Base-by-base conservation (phyloP, 805 yeast genomes). In the Monosporozyma siamensis region DNA sequence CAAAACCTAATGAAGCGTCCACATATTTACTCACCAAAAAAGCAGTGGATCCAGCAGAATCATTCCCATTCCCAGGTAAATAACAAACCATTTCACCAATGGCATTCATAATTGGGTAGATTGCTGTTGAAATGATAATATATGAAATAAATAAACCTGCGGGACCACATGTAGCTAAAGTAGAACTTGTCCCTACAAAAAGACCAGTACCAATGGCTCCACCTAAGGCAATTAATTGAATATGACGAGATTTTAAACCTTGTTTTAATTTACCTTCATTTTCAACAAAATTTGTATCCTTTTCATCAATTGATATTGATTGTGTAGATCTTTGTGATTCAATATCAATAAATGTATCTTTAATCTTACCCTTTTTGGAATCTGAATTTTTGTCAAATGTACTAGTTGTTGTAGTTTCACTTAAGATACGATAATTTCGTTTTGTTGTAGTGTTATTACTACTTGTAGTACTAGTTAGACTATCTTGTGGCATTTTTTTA, bases 181-280 rank as follows among this genome's bases (percentile, higher is more conserved):
- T 73, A 14, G 70, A 61, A 46, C 85, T 84, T 2, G 87, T 74
- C 55, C 87, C 86, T 25, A 86, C 82, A 47, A 86, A 77, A 40
- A 86, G 68, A 55, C 92, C 95, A 7, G 90, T 80, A 52, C 95
- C 95, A 51, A 85, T 83, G 46, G 82, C 74, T 34, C 90, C 89
- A 50, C 90, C 92, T 47, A 84, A 69, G 40, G 92, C 88, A 66
- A 84, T 83, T 77, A 84, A 72, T 51, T 82, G 85, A 49, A 85
- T 67, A 58, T 85, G 92, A 57, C 90, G 71, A 34, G 75, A 72
- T 52, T 74, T 77, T 40, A 46, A 32, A 36, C 61, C 62, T 42
- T 57, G 52, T 32, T 55, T 39, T 7, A 50, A 34, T 1, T 41
- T 51, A 15, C 36, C 38, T 6, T 41, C 36, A 4, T 17, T n/a